Base-by-base conservation (phyloP, 176 grass and related monocot species). In the Triticum urartu region DNA sequence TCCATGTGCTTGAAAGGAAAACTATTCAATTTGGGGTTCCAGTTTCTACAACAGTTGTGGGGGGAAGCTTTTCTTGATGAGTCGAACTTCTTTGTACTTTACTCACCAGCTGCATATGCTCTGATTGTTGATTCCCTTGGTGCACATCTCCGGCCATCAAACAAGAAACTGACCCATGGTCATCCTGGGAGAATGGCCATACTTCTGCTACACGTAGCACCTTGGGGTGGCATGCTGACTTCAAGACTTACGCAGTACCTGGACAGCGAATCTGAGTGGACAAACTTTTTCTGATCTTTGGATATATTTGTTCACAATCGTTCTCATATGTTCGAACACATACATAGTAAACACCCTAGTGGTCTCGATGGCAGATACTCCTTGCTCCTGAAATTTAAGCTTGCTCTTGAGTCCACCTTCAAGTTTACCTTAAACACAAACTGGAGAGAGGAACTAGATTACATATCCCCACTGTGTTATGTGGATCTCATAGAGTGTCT, bases 401-500 rank as follows among this genome's bases (percentile, higher is more conserved):
- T 32, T 34, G 84, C 90, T 33, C 86, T 97, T 39, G 61, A 89
- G 60, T 48, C 45, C 12, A 48, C 12, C 45, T 14, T 48, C 45
- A 48, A 12, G 45, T 83, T 17, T 5, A 84, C 92, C 43, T 89
- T 64, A 9, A 20, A 33, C 9, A 9, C 47, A 42, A 11, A 88
- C 20, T 92, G 92, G 92, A 81, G 0, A 70, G 2, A 0, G 1
- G 74, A 91, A 71, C 7, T 0, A 2, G 89, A 92, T 72, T 97
- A 88, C 64, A 69, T 97, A 32, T 87, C 90, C 7, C 90, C 86
- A 3, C 20, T 89, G 4, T 92, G 84, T 43, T 94, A 63, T 71
- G 67, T 94, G 34, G 89, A 88, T 83, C 90, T 97, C 15, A 33
- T 92, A 4, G 90, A 92, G n/a, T 87, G 71, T 48, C 88, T 97